Base-by-base conservation (phyloP, 495 filamentous ascomycete genomes). In the Pyronema domesticum region DNA sequence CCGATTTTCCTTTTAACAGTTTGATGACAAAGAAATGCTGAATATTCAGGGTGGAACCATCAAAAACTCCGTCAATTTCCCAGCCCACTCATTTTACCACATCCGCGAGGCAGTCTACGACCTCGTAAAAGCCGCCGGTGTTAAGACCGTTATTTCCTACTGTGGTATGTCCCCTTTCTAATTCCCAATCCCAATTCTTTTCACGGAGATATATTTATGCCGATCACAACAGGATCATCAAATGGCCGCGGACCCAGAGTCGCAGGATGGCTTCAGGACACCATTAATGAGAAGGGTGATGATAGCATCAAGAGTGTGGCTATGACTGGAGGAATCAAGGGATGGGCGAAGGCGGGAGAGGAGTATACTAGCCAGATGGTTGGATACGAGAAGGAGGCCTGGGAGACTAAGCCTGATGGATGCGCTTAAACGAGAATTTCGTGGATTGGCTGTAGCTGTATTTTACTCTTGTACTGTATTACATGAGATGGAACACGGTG, bases 11-110 rank as follows among this genome's bases (percentile, higher is more conserved):
- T 15, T 54, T n/a, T n/a, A n/a, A n/a, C n/a, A n/a, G n/a, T n/a
- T n/a, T n/a, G n/a, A n/a, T n/a, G n/a, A n/a, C n/a, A n/a, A n/a
- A n/a, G n/a, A n/a, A n/a, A n/a, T n/a, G n/a, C n/a, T n/a, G n/a
- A n/a, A n/a, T n/a, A n/a, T n/a, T n/a, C n/a, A 82, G 78, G 83
- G 82, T 30, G 82, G 82, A 15, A 82, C 80, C 0, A 82, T 86
- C 52, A 70, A 67, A 37, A 73, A 74, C 9, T 82, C 81, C 6
- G 68, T 86, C 64, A 86, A 86, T 61, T 73, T 86, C 4, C 82
- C 82, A 0, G 81, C 80, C 0, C 80, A 86, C 58, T 79, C 71
- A 58, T 68, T 86, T 0, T 78, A 76, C 52, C 72, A 72, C 0
- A 75, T 74, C 3, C 65, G 84, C 0, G 74, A 80, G 0, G 66